Percentiles rank a stretch among this genome's conserved stretches.
phyloP scores from a whole-genome alignment of 73 alveolate species.

The Paramecium sexaurelia region DNA sequence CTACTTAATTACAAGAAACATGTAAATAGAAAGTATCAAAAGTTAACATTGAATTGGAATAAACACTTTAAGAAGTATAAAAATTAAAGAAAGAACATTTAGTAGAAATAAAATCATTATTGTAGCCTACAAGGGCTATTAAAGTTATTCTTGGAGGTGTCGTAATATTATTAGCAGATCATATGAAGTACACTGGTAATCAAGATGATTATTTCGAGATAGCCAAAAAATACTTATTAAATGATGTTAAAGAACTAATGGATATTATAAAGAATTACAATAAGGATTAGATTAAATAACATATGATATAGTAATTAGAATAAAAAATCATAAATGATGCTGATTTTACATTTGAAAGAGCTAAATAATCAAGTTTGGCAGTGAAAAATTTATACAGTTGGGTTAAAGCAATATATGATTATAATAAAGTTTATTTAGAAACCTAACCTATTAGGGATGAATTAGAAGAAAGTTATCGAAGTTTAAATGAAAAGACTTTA shows the following conservation, averaged over 20 bases:
- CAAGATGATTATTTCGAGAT: constrained; percentile 66
- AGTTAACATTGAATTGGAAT: constrained; percentile 43
- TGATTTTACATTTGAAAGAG: constrained; percentile 66
- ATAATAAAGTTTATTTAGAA: constrained; percentile 41
- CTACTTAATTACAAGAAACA: constrained; percentile 57
- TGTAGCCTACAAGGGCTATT: constrained; percentile 60
- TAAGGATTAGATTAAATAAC: constrained; percentile 10
- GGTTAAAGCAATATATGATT: constrained; percentile 69
- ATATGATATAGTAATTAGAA: neutral
- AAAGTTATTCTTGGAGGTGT: constrained; percentile 61
- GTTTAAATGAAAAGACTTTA: constrained; percentile 17
- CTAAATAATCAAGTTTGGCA: constrained; percentile 54
- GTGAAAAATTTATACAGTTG: constrained; percentile 58
- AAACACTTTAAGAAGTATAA: constrained; percentile 56
- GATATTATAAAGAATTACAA: constrained; percentile 38
- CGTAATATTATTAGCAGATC: constrained; percentile 50
- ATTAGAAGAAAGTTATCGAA: constrained; percentile 21
- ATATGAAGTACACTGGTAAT: neutral
- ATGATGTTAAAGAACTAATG: constrained; percentile 61
- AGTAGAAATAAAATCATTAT: constrained; percentile 61
- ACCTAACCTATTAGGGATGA: constrained; percentile 62
- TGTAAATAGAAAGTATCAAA: constrained; percentile 17
- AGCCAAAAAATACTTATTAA: constrained; percentile 47
- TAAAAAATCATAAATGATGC: constrained; percentile 48
- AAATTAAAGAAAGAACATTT: constrained; percentile 64